Percentiles rank a stretch among this genome's conserved stretches.
Evolutionary conservation across 208 protist species (phyloP).

Genomic region (Strigomonas culicis): DNA sequence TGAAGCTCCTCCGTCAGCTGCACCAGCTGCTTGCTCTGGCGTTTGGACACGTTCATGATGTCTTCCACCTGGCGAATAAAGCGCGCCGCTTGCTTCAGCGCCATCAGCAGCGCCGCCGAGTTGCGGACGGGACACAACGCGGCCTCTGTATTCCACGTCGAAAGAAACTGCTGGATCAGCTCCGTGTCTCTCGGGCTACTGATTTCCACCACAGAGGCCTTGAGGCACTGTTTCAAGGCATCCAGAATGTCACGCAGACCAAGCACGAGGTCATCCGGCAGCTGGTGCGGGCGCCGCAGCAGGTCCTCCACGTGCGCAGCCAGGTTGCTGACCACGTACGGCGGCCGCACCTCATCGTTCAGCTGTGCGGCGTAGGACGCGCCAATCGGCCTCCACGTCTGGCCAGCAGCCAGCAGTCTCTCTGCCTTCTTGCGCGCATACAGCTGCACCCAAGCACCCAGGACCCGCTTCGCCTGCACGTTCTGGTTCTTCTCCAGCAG

Average conservation of each 20-base stretch:
- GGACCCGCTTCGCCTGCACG: slow-evolving; percentile 10
- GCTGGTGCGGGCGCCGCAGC: neutral
- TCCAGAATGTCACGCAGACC: slow-evolving; percentile 42
- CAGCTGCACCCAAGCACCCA: slow-evolving; percentile 17
- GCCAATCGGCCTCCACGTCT: slow-evolving; percentile 5
- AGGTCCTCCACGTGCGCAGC: slow-evolving; percentile 21
- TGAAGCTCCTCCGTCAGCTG: slow-evolving; percentile 31
- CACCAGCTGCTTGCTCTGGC: slow-evolving; percentile 37
- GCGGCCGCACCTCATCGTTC: slow-evolving; percentile 34
- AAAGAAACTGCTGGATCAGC: slow-evolving; percentile 20
- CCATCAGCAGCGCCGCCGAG: slow-evolving; percentile 23
- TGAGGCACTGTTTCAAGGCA: slow-evolving; percentile 33
- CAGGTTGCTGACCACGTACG: slow-evolving; percentile 33
- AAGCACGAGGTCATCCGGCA: slow-evolving; percentile 49
- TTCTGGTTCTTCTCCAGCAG: neutral
- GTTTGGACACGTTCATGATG: slow-evolving; percentile 35
- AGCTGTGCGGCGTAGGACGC: slow-evolving; percentile 1
- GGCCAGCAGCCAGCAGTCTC: slow-evolving; percentile 13
- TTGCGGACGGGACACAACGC: slow-evolving; percentile 51
- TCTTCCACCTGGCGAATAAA: slow-evolving; percentile 45
- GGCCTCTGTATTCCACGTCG: slow-evolving; percentile 20
- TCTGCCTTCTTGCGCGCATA: slow-evolving; percentile 13
- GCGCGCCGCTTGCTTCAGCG: slow-evolving; percentile 40
- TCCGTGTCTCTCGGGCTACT: slow-evolving; percentile 22
- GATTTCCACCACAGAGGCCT: slow-evolving; percentile 34